Base-by-base conservation (phyloP, 2,329 filamentous ascomycete species). In the Podosphaera aphanis region DNA sequence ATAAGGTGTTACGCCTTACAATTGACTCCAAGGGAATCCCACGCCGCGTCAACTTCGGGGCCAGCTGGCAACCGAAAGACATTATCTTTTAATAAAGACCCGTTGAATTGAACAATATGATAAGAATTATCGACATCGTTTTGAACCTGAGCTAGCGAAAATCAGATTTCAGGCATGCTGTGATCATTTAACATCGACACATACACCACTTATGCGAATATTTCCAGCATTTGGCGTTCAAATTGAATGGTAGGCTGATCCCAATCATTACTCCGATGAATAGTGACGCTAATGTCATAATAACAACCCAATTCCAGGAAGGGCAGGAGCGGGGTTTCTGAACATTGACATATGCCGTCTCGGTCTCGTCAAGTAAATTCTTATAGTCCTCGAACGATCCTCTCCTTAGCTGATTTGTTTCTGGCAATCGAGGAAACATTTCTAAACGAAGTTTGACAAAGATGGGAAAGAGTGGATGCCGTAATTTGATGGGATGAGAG, bases 21-120 rank as follows among this genome's bases (percentile, higher is more conserved):
- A 31, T 68, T 62, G 0, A 66, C 60, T 8, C 69, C 70, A 0
- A 73, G 50, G 1, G 62, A 61, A 19, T 61, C 59, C 69, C 70
- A 73, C 1, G 69, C 69, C 10, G 62, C 63, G 52, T 73, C 70
- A 1, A 70, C 67, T 51, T 68, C 66, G 1, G 66, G 65, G 2
- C 65, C 56, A 13, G 55, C 66, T 25, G 60, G 54, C 50, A 64
- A 59, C 18, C 69, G 64, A 51, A 67, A 73, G n/a, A 63, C 55
- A 42, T 66, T 70, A 48, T 69, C 63, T 33, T 70, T 65, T 36
- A 71, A 51, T 16, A 73, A 64, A 0, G 66, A 68, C 2, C 69
- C 69, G 51, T 73, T 71, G 55, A 70, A 73, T 18, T 50, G 56
- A 20, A 65, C 57, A 0, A 55, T 52, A 20, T 61, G 58, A 52